Evolutionary conservation across 805 yeast genomes (phyloP).

Genomic region (Clavispora fructus): DNA sequence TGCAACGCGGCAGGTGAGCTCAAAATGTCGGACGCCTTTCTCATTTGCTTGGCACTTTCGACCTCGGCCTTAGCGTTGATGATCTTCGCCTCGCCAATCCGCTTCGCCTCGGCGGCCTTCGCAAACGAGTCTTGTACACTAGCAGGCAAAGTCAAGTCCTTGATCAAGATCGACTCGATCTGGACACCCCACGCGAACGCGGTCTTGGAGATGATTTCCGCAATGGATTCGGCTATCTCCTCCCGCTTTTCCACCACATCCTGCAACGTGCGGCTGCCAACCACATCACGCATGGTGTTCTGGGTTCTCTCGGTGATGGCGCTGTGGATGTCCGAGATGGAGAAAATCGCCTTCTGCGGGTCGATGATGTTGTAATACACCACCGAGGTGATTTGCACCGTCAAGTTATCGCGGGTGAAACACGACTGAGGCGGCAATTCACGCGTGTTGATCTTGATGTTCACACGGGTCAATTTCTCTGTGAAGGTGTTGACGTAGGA

Average conservation of each 20-base stretch:
- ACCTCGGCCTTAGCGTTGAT: slow-evolving; percentile 73
- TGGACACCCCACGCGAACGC: slow-evolving; percentile 68
- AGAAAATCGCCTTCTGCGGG: slow-evolving; percentile 61
- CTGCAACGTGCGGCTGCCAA: slow-evolving; percentile 60
- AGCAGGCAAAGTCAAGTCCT: slow-evolving; percentile 53
- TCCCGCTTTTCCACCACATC: slow-evolving; percentile 71
- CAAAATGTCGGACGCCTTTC: slow-evolving; percentile 72
- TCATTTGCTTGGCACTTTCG: slow-evolving; percentile 69
- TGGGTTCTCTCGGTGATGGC: slow-evolving; percentile 66
- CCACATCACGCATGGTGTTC: slow-evolving; percentile 67
- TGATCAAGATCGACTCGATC: slow-evolving; percentile 62
- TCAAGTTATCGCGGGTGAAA: slow-evolving; percentile 67
- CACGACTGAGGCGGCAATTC: slow-evolving; percentile 66
- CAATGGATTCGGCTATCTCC: slow-evolving; percentile 59
- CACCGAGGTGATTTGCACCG: slow-evolving; percentile 58
- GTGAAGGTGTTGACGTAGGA: slow-evolving; percentile 60
- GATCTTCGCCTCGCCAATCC: slow-evolving; percentile 73
- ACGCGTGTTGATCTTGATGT: slow-evolving; percentile 52
- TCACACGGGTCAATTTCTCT: slow-evolving; percentile 47
- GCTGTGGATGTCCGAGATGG: slow-evolving; percentile 46
- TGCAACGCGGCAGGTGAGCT: slow-evolving; percentile 76
- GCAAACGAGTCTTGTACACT: slow-evolving; percentile 57
- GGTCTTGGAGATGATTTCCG: slow-evolving; percentile 53
- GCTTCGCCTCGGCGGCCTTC: slow-evolving; percentile 69
- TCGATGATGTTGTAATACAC: slow-evolving; percentile 62